Conservation (phyloP, 139 green algal genomes). For the Chlamydomonas sp. region DNA sequence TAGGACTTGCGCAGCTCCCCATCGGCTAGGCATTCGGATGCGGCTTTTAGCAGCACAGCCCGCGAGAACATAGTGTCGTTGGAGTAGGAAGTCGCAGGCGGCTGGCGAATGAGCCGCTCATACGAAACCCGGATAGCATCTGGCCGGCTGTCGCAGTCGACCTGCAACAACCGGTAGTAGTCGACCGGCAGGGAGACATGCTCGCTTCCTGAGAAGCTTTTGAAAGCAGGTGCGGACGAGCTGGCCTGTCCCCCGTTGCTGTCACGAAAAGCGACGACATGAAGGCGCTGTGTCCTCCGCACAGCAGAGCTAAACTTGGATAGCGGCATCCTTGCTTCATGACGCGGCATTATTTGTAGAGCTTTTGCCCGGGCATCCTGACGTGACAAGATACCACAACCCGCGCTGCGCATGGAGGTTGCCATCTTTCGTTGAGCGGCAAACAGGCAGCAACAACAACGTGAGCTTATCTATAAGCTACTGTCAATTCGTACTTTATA, state of each 20-base stretch:
- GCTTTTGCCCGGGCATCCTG: too few species aligned
- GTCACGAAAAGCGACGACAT: not conserved
- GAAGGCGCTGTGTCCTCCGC: too few species aligned
- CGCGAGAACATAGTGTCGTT: slow-evolving; percentile 47
- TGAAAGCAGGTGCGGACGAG: not conserved
- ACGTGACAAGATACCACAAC: too few species aligned
- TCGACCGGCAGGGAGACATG: slow-evolving; percentile 7
- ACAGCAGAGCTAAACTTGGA: too few species aligned
- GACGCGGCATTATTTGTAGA: too few species aligned
- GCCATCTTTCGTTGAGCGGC: too few species aligned
- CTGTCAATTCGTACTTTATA: too few species aligned
- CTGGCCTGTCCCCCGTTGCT: not conserved
- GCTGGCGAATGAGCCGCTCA: slow-evolving; percentile 8
- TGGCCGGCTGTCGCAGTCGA: slow-evolving; percentile 6
- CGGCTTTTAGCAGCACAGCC: slow-evolving; percentile 51
- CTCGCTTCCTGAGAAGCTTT: not conserved
- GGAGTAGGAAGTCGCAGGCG: slow-evolving; percentile 20
- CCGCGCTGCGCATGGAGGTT: too few species aligned
- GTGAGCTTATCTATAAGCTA: too few species aligned
- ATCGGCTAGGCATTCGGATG: slow-evolving; percentile 39
- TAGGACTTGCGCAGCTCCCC: slow-evolving; percentile 27
- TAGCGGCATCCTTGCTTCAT: too few species aligned
- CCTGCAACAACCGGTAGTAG: slow-evolving; percentile 31
- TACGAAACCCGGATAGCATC: slow-evolving; percentile 32
- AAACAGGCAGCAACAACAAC: too few species aligned